Base-by-base conservation (phyloP, 1,284 basidiomycete species). In the Microbotryomycetes sp. region DNA sequence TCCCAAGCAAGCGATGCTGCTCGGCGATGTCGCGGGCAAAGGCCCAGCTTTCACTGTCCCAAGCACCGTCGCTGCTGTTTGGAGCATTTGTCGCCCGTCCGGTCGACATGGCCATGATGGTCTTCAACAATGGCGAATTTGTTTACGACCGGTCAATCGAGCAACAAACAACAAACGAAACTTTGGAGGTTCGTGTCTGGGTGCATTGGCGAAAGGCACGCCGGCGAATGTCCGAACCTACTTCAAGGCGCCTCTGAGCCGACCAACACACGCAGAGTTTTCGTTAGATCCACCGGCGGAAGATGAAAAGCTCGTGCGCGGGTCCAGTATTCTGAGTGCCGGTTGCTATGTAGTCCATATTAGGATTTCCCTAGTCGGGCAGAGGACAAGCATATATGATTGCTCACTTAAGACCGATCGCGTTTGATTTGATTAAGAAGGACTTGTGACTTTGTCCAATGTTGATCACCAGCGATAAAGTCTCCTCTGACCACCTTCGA, bases 381-480 rank as follows among this genome's bases (percentile, higher is more conserved):
- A n/a, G n/a, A n/a, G n/a, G n/a, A n/a, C n/a, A n/a, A n/a, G n/a
- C n/a, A n/a, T n/a, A n/a, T n/a, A n/a, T n/a, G n/a, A n/a, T n/a
- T n/a, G n/a, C n/a, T n/a, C n/a, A n/a, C n/a, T n/a, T n/a, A n/a
- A n/a, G n/a, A n/a, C n/a, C n/a, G n/a, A n/a, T n/a, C n/a, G n/a
- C n/a, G n/a, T n/a, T n/a, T n/a, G 19, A 56, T 36, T 25, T 7
- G 15, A 72, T 84, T 84, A 14, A 78, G 69, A 32, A 73, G 71
- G 9, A 83, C 49, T 28, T 72, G 74, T 0, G 79, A 81, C 67
- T 75, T 79, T 4, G 78, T 78, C 84, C 84, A 85, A 67, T 85
- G 83, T 64, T 84, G 81, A 69, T 84, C 83, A 3, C 83, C 83
- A 54, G 82, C 76, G 66, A 84, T 83, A 65, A 85, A 84, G 72